Percentiles rank a stretch among this genome's conserved stretches.
phyloP scores from a whole-genome alignment of 1,284 basidiomycete species.

The Tylopilus orsonianus region DNA sequence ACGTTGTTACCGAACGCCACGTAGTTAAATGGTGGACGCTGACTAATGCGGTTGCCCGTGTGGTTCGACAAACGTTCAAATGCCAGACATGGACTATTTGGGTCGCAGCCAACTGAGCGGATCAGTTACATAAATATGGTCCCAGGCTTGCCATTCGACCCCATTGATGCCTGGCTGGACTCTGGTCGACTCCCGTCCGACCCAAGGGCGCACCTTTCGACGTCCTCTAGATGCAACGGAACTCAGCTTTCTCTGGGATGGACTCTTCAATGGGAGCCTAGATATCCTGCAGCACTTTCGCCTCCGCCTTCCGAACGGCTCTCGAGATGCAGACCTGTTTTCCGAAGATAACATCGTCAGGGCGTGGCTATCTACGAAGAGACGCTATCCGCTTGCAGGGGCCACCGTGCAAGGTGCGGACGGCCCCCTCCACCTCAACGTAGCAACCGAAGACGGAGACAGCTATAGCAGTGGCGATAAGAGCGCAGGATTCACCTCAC shows the following conservation, averaged over 20 bases:
- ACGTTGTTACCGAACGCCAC: background rate
- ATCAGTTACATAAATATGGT: background rate
- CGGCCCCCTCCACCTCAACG: background rate
- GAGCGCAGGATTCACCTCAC: background rate
- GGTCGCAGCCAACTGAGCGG: background rate
- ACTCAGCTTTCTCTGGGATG: slow-evolving; percentile 13
- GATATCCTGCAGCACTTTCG: slow-evolving; percentile 15
- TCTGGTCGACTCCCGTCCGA: slow-evolving; percentile 4
- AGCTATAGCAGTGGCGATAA: background rate
- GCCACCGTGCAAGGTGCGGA: slow-evolving; percentile 9
- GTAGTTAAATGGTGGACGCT: too few relatives aligned
- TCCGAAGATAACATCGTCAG: slow-evolving; percentile 14
- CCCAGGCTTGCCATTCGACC: slow-evolving; percentile 4
- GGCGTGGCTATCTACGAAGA: slow-evolving; percentile 22
- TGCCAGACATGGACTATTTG: background rate
- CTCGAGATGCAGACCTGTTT: slow-evolving; percentile 15
- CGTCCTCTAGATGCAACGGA: slow-evolving; percentile 18
- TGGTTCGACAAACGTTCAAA: slow-evolving; percentile 1
- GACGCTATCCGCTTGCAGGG: slow-evolving; percentile 21
- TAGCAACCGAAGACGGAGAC: background rate
- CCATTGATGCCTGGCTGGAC: slow-evolving; percentile 16
- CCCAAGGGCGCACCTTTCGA: slow-evolving; percentile 17
- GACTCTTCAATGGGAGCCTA: slow-evolving; percentile 18
- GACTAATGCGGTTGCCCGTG: background rate
- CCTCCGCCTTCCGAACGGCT: slow-evolving; percentile 8